Base-by-base conservation (phyloP, 2,329 filamentous ascomycete species). In the Botrytis byssoidea region DNA sequence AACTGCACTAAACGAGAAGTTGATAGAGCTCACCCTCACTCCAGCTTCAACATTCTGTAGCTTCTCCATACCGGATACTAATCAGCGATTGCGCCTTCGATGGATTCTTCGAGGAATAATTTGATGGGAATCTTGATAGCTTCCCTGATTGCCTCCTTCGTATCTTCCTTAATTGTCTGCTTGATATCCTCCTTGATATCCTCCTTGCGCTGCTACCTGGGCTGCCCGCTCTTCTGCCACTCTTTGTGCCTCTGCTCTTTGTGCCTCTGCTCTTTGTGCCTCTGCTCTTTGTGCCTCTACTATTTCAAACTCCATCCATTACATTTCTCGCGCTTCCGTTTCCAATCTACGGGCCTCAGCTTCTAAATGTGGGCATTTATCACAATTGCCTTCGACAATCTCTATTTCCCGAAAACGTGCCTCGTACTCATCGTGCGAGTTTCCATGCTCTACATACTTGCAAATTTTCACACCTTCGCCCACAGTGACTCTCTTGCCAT, bases 371-470 rank as follows among this genome's bases (percentile, higher is more conserved):
- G 18, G 16, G 32, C 59, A 61, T 1, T 37, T 14, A 1, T 7
- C 20, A 1, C 59, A 61, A 16, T 14, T 37, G 14, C 10, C 18
- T 12, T 25, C 1, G 6, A 29, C 18, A 37, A 3, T 0, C 22
- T 14, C 0, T 0, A 22, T 3, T 0, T 25, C 10, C 10, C 0
- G 0, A 35, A 1, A 20, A 37, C 0, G 2, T 14, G 1, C 2
- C 10, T 14, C 37, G 25, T 37, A 61, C 12, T 14, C 5, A 14
- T 61, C 59, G 22, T 61, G n/a, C n/a, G n/a, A n/a, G n/a, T n/a
- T n/a, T n/a, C n/a, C n/a, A n/a, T n/a, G n/a, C n/a, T n/a, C n/a
- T n/a, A n/a, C n/a, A n/a, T n/a, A n/a, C n/a, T n/a, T n/a, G n/a
- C n/a, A n/a, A n/a, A n/a, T n/a, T n/a, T n/a, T n/a, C n/a, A n/a